Conservation (phyloP, 1,284 basidiomycete genomes). For the Pulveroboletus sp. region DNA sequence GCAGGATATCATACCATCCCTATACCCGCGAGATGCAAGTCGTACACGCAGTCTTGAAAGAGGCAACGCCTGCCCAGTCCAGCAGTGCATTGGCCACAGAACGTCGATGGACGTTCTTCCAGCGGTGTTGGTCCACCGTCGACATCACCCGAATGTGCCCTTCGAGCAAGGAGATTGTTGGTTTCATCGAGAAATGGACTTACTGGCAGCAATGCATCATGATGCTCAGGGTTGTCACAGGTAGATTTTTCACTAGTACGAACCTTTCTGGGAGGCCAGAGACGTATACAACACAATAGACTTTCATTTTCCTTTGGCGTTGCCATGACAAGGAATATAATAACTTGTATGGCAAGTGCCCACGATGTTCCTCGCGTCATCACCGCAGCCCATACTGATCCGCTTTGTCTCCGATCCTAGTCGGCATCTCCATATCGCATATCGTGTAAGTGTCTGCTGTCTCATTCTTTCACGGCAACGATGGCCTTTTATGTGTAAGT, state of each 20-base stretch:
- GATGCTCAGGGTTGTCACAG: too few species aligned
- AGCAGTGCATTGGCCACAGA: background rate
- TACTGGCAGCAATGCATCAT: background rate
- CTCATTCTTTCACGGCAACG: too few species aligned
- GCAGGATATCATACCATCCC: conserved; percentile 16
- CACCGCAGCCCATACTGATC: background rate
- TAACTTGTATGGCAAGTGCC: background rate
- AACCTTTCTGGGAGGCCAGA: background rate
- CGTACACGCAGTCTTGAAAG: conserved; percentile 12
- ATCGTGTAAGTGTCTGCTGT: too few species aligned
- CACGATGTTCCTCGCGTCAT: background rate
- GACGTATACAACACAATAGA: background rate
- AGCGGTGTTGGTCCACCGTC: conserved; percentile 9
- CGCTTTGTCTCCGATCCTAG: background rate
- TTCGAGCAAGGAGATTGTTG: conserved; percentile 6
- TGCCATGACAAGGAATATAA: background rate
- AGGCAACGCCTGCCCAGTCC: background rate
- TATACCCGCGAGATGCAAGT: conserved; percentile 10
- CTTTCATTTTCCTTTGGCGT: background rate
- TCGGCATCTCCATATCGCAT: background rate
- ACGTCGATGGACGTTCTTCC: conserved; percentile 8
- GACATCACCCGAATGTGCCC: background rate
- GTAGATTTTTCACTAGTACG: too few species aligned
- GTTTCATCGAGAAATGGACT: conserved; percentile 1
- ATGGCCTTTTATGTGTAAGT: too few species aligned